Evolutionary conservation across 2,329 filamentous ascomycete species (phyloP), one percentile per base, ranked within the genome.

Genomic region (Coniochaeta prunicola): DNA sequence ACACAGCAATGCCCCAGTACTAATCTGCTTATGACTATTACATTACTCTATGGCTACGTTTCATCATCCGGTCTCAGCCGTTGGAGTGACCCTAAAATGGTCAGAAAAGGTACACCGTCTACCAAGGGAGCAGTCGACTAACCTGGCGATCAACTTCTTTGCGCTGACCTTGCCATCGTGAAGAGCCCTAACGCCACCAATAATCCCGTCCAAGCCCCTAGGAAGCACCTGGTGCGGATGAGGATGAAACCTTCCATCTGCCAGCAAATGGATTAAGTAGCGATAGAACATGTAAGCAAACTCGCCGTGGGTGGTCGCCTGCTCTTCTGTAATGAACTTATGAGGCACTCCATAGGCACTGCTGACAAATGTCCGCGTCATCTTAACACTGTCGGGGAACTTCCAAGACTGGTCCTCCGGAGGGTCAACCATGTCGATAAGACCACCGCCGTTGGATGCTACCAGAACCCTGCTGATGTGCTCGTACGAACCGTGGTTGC

Each of bases 61-160:
- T 33, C 5, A n/a, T 40, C 7, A 12, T 9, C 21, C 24, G 2
- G 24, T n/a, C 45, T 30, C 28, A 17, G 45, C 24, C 45, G 24
- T 4, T 28, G 45, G 13, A 30, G 45, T 50, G 45, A 50, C 45
- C 24, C 24, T 30, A 9, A 50, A 50, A 30, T 50, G 45, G 13
- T 50, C 45, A 50, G 45, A 28, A 9, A 50, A 50, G 24, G 24
- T n/a, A 28, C 45, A 50, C 15, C 45, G 45, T 50, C 19, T 45
- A 4, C 45, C 45, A 12, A 50, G 45, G 45, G 45, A 30, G 24
- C 45, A 50, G 26, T 50, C 45, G n/a, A 57, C 61, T 19, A 26
- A 61, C 60, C 61, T 62, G 7, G 45, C 56, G 58, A 63, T 56
- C 42, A 63, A 55, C 56, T 63, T 63, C 57, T 57, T 63, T 10